Evolutionary conservation across 1,284 basidiomycete species (phyloP), one percentile per base, ranked within the genome.

Genomic region (Pisolithus thermaeus): DNA sequence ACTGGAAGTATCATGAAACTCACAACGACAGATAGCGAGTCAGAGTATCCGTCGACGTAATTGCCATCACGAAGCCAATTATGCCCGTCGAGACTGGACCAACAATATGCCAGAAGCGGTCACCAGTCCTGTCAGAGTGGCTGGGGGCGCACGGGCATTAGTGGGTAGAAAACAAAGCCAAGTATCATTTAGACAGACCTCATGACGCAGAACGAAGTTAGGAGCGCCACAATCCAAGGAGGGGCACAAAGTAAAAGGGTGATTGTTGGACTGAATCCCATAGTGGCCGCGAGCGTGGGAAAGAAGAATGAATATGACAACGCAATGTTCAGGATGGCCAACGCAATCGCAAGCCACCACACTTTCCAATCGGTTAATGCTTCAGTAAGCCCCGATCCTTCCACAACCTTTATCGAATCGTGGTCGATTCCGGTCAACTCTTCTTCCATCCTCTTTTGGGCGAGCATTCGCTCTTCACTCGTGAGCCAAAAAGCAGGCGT

Each of bases 171-270:
- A 23, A 32, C 23, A 28, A 7, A 36, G 11, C 40, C 32, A 38
- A 41, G 20, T 25, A 9, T 14, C 25, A 43, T 27, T 27, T 36
- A 23, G 7, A 11, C 61, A 45, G 36, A 74, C 74, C 71, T 67
- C 14, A 71, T 67, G 50, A 71, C 62, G 23, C 52, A 32, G 55
- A 73, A 73, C 12, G 72, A 71, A 27, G 78, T 70, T 27, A 76
- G 62, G 8, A 75, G 73, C 2, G 79, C 74, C 59, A 82, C 76
- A 12, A 73, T 68, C 77, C 79, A 85, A 3, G 82, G 82, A 23
- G 82, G 82, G 16, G 81, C 80, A 48, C 77, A 81, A 35, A 84
- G 72, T 47, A 83, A 63, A n/a, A 84, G 69, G 7, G 79, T 78
- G 42, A 77, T 66, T 18, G 75, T 77, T 16, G 69, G 62, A 53